Percentiles rank a stretch among this genome's conserved stretches.
Conservation (phyloP, 495 filamentous ascomycete species). For the Penicillium ucsense region DNA sequence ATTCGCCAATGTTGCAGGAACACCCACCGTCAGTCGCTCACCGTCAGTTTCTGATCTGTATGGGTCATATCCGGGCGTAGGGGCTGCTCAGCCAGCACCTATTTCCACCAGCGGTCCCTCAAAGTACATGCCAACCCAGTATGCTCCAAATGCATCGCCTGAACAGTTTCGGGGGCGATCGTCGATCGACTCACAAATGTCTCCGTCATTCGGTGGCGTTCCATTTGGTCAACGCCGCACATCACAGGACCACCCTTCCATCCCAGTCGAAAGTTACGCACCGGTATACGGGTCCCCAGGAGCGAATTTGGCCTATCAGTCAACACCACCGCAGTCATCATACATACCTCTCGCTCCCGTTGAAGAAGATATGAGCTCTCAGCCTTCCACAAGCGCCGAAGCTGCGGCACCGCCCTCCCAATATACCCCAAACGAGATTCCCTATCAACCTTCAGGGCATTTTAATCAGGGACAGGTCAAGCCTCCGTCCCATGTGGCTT, state of each 20-base stretch:
- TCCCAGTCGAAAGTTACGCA: conserved; percentile 24
- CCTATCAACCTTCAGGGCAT: conserved; percentile 14
- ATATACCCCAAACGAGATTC: conserved; percentile 16
- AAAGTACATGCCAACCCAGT: conserved; percentile 53
- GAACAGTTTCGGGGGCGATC: conserved; percentile 37
- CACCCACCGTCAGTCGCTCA: conserved; percentile 72
- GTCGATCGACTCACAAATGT: conserved; percentile 40
- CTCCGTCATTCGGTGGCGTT: conserved; percentile 20
- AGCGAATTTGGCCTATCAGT: conserved; percentile 27
- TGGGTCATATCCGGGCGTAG: conserved; percentile 40
- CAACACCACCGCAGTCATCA: conserved; percentile 40
- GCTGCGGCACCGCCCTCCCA: conserved; percentile 9
- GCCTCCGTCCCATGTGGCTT: conserved; percentile 3
- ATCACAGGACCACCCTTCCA: conserved; percentile 29
- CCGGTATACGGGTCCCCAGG: conserved; percentile 30
- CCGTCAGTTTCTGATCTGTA: conserved; percentile 73
- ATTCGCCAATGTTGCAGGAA: conserved; percentile 70
- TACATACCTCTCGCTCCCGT: conserved; percentile 40
- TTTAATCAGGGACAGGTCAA: background rate
- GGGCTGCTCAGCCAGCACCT: conserved; percentile 25
- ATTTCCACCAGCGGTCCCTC: conserved; percentile 41
- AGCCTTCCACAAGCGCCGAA: conserved; percentile 11
- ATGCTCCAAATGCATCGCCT: conserved; percentile 39
- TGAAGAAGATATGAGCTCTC: conserved; percentile 29
- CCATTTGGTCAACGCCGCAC: conserved; percentile 27